Evolutionary conservation across 2,329 filamentous ascomycete genomes (phyloP).

Genomic region (Trichoderma semiorbis): DNA sequence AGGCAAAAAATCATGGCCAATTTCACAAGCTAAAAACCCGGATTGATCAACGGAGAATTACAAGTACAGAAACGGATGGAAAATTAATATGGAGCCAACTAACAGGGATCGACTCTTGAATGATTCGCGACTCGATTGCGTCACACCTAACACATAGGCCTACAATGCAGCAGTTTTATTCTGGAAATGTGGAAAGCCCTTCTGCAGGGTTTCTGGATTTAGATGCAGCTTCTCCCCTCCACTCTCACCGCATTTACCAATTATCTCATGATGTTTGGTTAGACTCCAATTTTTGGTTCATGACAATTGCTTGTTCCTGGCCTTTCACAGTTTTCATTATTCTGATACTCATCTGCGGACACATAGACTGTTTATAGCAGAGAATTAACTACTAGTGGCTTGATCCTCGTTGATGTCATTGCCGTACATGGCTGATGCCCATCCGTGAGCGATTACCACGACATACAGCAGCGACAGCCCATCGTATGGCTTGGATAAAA

Average conservation of each 20-base stretch:
- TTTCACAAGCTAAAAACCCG: background rate
- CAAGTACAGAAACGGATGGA: background rate
- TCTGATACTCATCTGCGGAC: background rate
- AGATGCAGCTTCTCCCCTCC: background rate
- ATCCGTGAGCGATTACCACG: background rate
- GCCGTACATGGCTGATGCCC: background rate
- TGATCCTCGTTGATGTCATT: background rate
- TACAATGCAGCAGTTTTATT: background rate
- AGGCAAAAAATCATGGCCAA: background rate
- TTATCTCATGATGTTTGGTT: background rate
- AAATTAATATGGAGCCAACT: background rate
- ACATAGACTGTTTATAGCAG: background rate
- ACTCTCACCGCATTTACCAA: slow-evolving; percentile 6
- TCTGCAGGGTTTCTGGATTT: background rate
- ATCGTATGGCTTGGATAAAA: background rate
- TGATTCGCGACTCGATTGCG: slow-evolving; percentile 11
- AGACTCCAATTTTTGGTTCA: background rate
- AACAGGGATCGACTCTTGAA: background rate
- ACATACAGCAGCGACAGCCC: background rate
- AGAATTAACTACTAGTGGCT: background rate
- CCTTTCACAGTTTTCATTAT: background rate
- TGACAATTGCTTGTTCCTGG: background rate
- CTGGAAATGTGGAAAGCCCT: background rate
- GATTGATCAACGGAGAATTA: background rate
- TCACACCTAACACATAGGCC: background rate